Percentiles rank a stretch among this genome's conserved stretches.
Conservation (phyloP, 202 grass and related monocot genomes). For the Eragrostis tef region DNA sequence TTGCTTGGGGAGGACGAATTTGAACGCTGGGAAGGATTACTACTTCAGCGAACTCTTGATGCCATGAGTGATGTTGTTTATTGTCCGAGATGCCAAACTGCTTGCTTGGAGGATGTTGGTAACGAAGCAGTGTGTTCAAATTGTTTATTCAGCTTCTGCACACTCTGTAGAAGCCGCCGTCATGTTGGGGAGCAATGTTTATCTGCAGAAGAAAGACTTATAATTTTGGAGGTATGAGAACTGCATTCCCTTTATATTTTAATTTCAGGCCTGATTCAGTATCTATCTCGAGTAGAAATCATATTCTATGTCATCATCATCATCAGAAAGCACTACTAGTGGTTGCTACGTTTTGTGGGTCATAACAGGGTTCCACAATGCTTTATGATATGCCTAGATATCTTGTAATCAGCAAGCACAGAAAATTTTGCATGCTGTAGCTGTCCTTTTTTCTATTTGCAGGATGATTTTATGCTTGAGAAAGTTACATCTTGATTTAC, state of each 20-base stretch:
- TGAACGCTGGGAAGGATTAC: conserved; percentile 67
- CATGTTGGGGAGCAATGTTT: conserved; percentile 90
- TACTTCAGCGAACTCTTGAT: conserved; percentile 89
- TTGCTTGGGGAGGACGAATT: conserved; percentile 75
- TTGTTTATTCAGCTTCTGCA: conserved; percentile 95
- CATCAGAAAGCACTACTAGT: background rate
- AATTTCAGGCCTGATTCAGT: conserved; percentile 1
- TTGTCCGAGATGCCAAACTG: conserved; percentile 91
- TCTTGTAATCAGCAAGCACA: conserved; percentile 32
- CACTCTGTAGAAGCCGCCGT: conserved; percentile 75
- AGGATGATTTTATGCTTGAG: too few relatives aligned
- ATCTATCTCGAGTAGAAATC: conserved; percentile 8
- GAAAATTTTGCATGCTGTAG: background rate
- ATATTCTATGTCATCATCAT: background rate
- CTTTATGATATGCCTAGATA: conserved; percentile 26
- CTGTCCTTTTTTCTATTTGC: too few relatives aligned
- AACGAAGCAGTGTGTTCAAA: conserved; percentile 91
- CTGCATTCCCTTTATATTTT: conserved; percentile 20
- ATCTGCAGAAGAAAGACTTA: conserved; percentile 63
- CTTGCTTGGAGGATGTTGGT: conserved; percentile 83
- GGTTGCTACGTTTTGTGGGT: conserved; percentile 3
- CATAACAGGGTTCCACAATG: background rate
- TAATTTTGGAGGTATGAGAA: conserved; percentile 77
- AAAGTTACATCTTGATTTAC: too few relatives aligned
- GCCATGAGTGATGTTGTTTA: conserved; percentile 94